phyloP scores from a whole-genome alignment of 164 flowering plant species.

The Vitis rupestris region DNA sequence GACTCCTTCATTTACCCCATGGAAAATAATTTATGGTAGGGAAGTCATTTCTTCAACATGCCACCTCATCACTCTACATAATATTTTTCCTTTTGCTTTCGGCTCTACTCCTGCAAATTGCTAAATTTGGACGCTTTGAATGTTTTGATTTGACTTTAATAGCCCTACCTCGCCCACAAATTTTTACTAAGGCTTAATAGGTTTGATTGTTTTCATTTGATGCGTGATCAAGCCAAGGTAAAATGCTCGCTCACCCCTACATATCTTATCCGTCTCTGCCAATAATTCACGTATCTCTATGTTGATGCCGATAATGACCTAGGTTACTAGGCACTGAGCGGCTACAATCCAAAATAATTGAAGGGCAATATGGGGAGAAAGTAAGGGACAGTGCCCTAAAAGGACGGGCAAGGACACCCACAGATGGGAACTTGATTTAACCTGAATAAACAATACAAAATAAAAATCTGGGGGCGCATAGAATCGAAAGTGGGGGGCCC shows the following conservation, averaged over 20 bases:
- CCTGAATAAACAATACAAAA: conserved; percentile 12
- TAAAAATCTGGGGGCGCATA: conserved; percentile 18
- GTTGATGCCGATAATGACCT: conserved; percentile 8
- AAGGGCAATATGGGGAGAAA: conserved; percentile 13
- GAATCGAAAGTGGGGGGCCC: conserved; percentile 18
- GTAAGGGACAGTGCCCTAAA: conserved; percentile 20
- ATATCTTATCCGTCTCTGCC: conserved; percentile 23
- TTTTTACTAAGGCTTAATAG: no score
- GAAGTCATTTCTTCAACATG: no score
- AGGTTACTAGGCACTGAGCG: background rate
- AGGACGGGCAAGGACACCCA: conserved; percentile 22
- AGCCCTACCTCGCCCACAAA: no score
- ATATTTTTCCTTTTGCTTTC: no score
- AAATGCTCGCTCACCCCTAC: conserved; percentile 15
- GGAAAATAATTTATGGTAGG: no score
- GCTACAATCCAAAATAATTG: background rate
- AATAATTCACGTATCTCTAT: conserved; percentile 13
- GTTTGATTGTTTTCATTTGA: no score
- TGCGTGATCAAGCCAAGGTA: no score
- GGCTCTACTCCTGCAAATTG: no score
- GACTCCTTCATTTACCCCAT: no score
- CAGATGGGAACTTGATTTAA: conserved; percentile 33
- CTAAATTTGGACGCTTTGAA: no score
- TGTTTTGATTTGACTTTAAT: no score
- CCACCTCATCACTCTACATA: no score